phyloP scores from a whole-genome alignment of 2,329 filamentous ascomycete genomes.

The Pseudogymnoascus sp. region DNA sequence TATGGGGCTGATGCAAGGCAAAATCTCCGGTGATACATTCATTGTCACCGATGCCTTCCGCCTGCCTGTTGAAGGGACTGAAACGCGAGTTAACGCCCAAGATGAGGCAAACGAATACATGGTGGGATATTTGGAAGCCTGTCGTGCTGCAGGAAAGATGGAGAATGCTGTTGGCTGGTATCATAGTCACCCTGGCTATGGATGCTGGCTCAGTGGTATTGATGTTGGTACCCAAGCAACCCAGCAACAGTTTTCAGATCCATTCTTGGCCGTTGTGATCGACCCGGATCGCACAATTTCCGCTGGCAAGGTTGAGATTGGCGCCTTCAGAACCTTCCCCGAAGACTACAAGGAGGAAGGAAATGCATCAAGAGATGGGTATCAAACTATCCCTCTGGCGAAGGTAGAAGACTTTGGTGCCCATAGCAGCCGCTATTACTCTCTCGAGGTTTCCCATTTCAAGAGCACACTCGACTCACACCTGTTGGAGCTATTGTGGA shows the following conservation, averaged over 20 bases:
- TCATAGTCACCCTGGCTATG: conserved; percentile 94
- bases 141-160: conserved; percentile 66
- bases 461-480: conserved; percentile 86
- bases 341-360: conserved; percentile 56
- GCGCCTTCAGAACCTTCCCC: conserved; percentile 88
- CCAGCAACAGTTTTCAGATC: conserved; percentile 80
- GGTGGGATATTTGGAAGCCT: conserved; percentile 71
- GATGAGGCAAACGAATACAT: conserved; percentile 97
- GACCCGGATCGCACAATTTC: conserved; percentile 94
- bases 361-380: conserved; percentile 45
- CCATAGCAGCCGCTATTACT: conserved; percentile 84
- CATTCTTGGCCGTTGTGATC: conserved; percentile 91
- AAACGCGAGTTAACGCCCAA: conserved; percentile 94
- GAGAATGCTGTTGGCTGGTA: conserved; percentile 99
- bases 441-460: conserved; percentile 85
- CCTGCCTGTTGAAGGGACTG: conserved; percentile 93
- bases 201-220: conserved; percentile 95
- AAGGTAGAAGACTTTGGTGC: conserved; percentile 96
- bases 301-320: conserved; percentile 89
- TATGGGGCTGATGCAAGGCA: conserved; percentile 98
- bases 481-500: conserved; percentile 85
- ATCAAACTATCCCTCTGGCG: conserved; percentile 74
- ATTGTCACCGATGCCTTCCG: conserved; percentile 92
- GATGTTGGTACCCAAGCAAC: conserved; percentile 82
- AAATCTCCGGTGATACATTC: conserved; percentile 75